phyloP scores from a whole-genome alignment of 257 asterid species.

The Paulownia fortunei region DNA sequence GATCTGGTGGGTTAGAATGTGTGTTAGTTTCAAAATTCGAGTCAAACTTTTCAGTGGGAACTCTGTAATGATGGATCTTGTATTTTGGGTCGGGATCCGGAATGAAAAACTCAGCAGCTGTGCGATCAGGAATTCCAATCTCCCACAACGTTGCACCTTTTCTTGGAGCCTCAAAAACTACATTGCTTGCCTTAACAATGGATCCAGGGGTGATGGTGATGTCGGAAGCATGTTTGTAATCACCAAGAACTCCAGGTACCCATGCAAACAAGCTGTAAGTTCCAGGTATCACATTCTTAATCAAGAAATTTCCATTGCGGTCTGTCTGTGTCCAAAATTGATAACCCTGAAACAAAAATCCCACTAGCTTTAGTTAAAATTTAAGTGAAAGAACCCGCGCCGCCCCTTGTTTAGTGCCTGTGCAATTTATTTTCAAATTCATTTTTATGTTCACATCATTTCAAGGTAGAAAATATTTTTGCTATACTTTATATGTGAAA shows the following conservation, averaged over 20 bases:
- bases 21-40: too few species aligned
- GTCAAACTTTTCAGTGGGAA: constrained; percentile 33
- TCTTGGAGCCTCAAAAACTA: constrained; percentile 59
- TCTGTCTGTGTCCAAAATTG: constrained; percentile 73
- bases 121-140: constrained; percentile 71
- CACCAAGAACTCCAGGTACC: constrained; percentile 59
- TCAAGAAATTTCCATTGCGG: constrained; percentile 43
- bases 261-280: constrained; percentile 63
- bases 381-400: too few species aligned
- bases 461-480: too few species aligned
- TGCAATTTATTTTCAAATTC: too few species aligned
- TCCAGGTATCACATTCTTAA: constrained; percentile 54
- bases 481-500: too few species aligned
- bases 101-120: constrained; percentile 67
- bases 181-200: constrained; percentile 1
- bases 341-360: constrained; percentile 48
- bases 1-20: too few species aligned
- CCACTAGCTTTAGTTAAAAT: background rate
- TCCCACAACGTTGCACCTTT: constrained; percentile 75
- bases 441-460: too few species aligned
- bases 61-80: constrained; percentile 41
- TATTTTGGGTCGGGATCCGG: constrained; percentile 47
- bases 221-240: constrained; percentile 46
- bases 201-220: constrained; percentile 52
- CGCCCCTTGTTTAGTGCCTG: too few species aligned